Base-by-base conservation (phyloP, 345 rosid species). In the Pugionium cornutum region DNA sequence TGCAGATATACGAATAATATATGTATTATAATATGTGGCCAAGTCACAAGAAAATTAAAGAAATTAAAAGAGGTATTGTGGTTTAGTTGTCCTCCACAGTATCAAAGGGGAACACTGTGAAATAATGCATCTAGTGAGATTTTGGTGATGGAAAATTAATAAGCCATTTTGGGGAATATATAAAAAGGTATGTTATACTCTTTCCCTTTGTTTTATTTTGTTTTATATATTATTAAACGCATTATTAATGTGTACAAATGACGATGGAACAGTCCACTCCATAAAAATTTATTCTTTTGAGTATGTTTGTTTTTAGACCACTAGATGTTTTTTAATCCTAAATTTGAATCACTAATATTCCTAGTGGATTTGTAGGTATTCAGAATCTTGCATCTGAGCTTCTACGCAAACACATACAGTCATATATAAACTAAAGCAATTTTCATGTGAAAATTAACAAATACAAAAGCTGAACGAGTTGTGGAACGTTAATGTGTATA, bases 71-170 rank as follows among this genome's bases (percentile, higher is more conserved):
- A 58, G 25, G 18, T 64, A 42, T 51, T 65, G 70, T 64, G 70
- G 60, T 64, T 50, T 65, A 72, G 76, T 57, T 72, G 70, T 72
- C 48, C 47, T 72, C 54, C 76, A 72, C 60, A 34, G 70, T 56
- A 27, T 55, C 58, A 7, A 41, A 64, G 1, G 11, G 29, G 64
- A 39, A 32, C 75, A 56, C 42, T 40, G 50, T 64, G 8, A 10
- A 47, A 45, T 62, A 63, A 36, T 63, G 57, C 66, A 58, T 42
- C 26, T 72, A 58, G 56, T 72, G 70, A 50, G 41, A 65, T 29
- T 64, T 65, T 45, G 60, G 66, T 64, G 76, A 66, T 58, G 35
- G 61, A 65, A 58, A 72, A 42, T 57, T 34, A 72, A 58, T 34
- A 45, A 65, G 41, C 48, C 62, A 35, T 43, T 50, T 58, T 43